Evolutionary conservation across 2,329 filamentous ascomycete genomes (phyloP), one percentile per base, ranked within the genome.

Genomic region (Colletotrichum sp.): DNA sequence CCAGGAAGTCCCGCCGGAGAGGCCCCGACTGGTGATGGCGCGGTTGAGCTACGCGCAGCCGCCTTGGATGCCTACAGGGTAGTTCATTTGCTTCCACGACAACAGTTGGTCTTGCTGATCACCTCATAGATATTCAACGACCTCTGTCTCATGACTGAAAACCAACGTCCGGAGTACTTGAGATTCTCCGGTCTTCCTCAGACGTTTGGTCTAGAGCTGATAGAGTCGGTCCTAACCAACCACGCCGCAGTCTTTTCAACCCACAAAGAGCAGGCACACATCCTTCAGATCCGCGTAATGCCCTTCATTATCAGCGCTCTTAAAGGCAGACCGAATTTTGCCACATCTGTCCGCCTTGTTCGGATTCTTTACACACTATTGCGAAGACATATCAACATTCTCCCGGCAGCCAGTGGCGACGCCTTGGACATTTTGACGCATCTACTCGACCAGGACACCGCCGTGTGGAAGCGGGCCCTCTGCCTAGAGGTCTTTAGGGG

Each of bases 401-500:
- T 99, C 66, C 90, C 93, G 4, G 88, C 91, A 6, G 96, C 99
- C 83, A 96, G 95, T 76, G 95, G 96, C 67, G 94, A 96, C 80
- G 94, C 95, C 1, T 87, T 99, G 21, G 93, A 94, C 16, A 90
- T 98, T 26, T 86, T 99, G 58, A 98, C 95, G 4, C 94, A 98
- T 78, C 90, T 98, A 77, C 89, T 99, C 16, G 97, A 99, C 81
- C 94, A 96, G 67, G 97, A 99, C 78, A 92, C 93, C 3, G 89
- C 92, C 0, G 81, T 93, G 6, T 99, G 98, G 97, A 98, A 96
- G 83, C 90, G 96, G 74, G 93, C 95, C 1, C 85, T 99, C 8
- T 98, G 95, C 77, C 95, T 99, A 91, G 97, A 99, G 82, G 92
- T 98, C 0, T 95, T 98, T 80, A 92, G 95, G 72, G 94, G 94